Evolutionary conservation across 1,284 basidiomycete species (phyloP).

Genomic region (Earliella scabrosa): DNA sequence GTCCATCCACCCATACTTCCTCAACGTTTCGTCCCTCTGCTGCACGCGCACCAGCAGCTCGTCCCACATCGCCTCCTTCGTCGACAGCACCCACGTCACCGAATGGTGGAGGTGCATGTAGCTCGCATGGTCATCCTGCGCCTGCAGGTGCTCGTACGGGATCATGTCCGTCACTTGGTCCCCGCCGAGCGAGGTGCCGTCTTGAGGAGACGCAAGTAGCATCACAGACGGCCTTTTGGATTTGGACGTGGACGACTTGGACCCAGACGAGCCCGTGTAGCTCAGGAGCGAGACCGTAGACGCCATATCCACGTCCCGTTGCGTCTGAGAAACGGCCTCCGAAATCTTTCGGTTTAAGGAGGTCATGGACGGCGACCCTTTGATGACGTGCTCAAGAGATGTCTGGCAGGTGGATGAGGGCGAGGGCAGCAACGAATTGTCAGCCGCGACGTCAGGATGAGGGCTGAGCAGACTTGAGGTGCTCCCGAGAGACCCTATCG

Average conservation of each 20-base stretch:
- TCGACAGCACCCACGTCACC: constrained; percentile 66
- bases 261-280: constrained; percentile 11
- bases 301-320: constrained; percentile 6
- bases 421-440: constrained; percentile 12
- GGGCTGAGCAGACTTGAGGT: background rate
- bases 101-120: constrained; percentile 74
- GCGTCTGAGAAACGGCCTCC: background rate
- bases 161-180: constrained; percentile 46
- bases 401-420: constrained; percentile 16
- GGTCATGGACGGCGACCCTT: constrained; percentile 10
- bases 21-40: constrained; percentile 53
- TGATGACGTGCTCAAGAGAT: constrained; percentile 9
- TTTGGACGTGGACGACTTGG: background rate
- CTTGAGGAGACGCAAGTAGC: constrained; percentile 39
- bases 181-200: constrained; percentile 42
- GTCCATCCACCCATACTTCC: constrained; percentile 68
- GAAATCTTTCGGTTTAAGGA: constrained; percentile 8
- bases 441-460: background rate
- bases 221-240: constrained; percentile 30
- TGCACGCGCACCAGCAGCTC: constrained; percentile 66
- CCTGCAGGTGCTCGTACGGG: constrained; percentile 47
- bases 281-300: constrained; percentile 14
- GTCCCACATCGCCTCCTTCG: constrained; percentile 83
- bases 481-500: background rate
- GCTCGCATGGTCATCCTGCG: constrained; percentile 60